These are phyloP conservation scores for Kodamaea nitidulidarum DNA, from an alignment of 805 yeast species.

Conservation along the genomic window DNA sequence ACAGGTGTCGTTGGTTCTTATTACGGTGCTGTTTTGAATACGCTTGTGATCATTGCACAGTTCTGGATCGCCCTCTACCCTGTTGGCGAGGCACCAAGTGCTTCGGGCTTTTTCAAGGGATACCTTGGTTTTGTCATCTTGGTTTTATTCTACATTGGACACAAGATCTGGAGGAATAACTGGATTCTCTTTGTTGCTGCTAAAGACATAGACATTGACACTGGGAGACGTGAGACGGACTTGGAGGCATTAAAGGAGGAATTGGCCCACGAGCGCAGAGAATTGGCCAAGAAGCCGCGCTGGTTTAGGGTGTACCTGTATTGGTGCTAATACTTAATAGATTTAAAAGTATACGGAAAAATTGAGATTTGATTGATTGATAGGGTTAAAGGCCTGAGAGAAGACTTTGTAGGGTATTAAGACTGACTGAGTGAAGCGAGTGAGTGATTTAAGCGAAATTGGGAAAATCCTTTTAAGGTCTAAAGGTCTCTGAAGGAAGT, in stretches of 20 bases:
- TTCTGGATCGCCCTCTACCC: constrained; percentile 28
- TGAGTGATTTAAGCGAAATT: too few relatives aligned
- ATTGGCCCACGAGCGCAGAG: constrained; percentile 28
- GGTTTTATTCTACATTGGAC: constrained; percentile 21
- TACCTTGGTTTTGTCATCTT: constrained; percentile 26
- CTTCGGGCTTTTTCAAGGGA: constrained; percentile 20
- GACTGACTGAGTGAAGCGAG: too few relatives aligned
- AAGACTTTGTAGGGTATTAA: too few relatives aligned
- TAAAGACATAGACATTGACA: constrained; percentile 20
- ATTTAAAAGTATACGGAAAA: too few relatives aligned
- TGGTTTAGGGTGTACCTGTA: constrained; percentile 29
- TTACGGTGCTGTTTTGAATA: constrained; percentile 19
- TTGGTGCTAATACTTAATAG: constrained; percentile 31
- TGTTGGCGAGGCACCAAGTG: constrained; percentile 20
- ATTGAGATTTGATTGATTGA: too few relatives aligned
- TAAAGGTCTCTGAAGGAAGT: too few relatives aligned
- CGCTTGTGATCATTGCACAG: constrained; percentile 22
- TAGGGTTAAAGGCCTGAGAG: too few relatives aligned
- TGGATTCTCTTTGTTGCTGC: constrained; percentile 25
- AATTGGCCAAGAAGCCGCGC: constrained; percentile 31
- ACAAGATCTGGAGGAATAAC: constrained; percentile 25
- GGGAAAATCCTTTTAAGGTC: too few relatives aligned
- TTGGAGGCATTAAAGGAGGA: constrained; percentile 25
- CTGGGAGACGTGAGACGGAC: constrained; percentile 27
- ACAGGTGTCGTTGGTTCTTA: constrained; percentile 24